Base-by-base conservation (phyloP, 768 basidiomycete genomes). In the Rhizopogon sp. region DNA sequence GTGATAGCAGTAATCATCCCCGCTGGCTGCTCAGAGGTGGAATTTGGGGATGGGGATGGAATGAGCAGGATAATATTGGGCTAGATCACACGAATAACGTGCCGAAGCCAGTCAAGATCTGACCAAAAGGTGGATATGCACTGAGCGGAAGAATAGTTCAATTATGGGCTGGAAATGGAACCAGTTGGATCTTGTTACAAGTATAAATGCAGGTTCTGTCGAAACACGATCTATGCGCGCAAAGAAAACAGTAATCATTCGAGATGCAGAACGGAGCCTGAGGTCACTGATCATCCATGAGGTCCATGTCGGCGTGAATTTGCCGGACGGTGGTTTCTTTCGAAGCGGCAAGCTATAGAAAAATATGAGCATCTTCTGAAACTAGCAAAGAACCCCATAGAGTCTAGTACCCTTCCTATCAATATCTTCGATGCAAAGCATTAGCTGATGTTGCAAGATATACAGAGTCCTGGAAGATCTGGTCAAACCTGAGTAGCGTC, bases 1-100 rank as follows among this genome's bases (percentile, higher is more conserved):
- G 80, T 91, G 3, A 70, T 97, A 8, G 70, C 70, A 16, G 60
- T 76, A 1, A 54, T 56, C 50, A 50, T 58, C 4, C 39, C 31
- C n/a, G 73, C 57, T 41, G 50, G 42, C n/a, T 43, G 53, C 25
- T 33, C 42, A 11, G 58, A 52, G 7, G 57, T 61, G 1, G 78
- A 58, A 79, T 95, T 0, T 90, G 84, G 82, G 90, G 83, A 0
- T 97, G 95, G 91, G 95, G 96, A 0, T 98, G 96, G 95, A 98
- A 98, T 68, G 96, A 98, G 68, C 96, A 97, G 66, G 96, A 96
- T 6, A 98, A 97, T 68, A 75, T 98, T 28, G 93, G 90, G 0
- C 64, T 82, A 20, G 87, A 84, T 0, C 73, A 77, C 37, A 81
- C 80, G 4, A 70, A 75, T n/a, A n/a, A n/a, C n/a, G n/a, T n/a